phyloP scores from a whole-genome alignment of 805 yeast genomes.

The Yarrowia sp. region DNA sequence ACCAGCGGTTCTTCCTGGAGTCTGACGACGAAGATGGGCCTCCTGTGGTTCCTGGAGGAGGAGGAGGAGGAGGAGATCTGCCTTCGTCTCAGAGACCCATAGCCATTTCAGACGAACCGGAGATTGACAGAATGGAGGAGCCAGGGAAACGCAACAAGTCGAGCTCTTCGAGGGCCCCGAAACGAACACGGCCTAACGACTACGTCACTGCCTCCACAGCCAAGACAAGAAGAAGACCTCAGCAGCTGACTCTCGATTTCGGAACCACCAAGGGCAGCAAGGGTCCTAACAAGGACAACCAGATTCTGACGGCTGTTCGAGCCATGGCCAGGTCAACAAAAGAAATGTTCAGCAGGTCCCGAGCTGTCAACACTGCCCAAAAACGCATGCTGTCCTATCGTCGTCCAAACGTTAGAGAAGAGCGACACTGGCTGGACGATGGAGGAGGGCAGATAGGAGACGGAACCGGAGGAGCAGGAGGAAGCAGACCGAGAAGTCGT shows the following conservation, averaged over 20 bases:
- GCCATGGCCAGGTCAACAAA: background rate
- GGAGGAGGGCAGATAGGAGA: conserved; percentile 8
- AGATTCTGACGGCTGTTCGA: background rate
- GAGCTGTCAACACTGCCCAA: background rate
- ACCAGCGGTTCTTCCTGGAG: conserved; percentile 1
- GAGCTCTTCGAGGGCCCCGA: background rate
- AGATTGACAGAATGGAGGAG: conserved; percentile 14
- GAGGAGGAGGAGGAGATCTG: background rate
- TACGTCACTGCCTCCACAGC: background rate
- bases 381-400: background rate
- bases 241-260: background rate
- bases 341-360: background rate
- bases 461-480: background rate
- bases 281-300: background rate
- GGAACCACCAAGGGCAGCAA: background rate
- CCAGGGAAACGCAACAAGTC: background rate
- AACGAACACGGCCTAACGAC: background rate
- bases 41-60: background rate
- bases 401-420: background rate
- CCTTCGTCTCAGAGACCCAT: background rate
- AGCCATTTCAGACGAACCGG: background rate
- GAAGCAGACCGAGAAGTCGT: background rate
- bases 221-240: background rate
- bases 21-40: conserved; percentile 11
- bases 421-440: conserved; percentile 13